A percentile compares a stretch with the other conserved stretches of the same genome.
phyloP scores from a whole-genome alignment of 2,329 filamentous ascomycete species.

The Scedosporium dehoogii region DNA sequence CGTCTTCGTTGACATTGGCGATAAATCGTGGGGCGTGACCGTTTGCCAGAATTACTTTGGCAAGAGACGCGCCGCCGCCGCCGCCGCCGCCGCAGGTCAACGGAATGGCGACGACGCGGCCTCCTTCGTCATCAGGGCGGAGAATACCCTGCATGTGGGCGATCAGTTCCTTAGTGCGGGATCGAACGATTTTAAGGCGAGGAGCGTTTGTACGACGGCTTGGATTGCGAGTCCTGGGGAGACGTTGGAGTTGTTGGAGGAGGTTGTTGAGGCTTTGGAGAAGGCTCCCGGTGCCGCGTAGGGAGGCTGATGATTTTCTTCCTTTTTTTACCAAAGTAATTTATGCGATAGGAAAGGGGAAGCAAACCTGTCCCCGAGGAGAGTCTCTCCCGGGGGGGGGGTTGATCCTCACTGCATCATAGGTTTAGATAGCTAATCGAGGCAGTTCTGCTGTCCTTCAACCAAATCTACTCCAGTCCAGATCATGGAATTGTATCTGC shows the following conservation, averaged over 20 bases:
- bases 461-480: too few relatives aligned
- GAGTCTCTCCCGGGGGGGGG: too few relatives aligned
- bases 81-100: neutral
- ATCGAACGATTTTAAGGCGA: conserved; percentile 93
- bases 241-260: conserved; percentile 82
- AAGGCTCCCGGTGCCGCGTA: neutral
- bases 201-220: conserved; percentile 84
- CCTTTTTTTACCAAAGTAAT: too few relatives aligned
- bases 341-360: too few relatives aligned
- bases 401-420: too few relatives aligned
- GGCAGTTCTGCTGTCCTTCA: too few relatives aligned
- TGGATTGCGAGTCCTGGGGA: conserved; percentile 93
- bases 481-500: too few relatives aligned
- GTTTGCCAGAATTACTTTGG: conserved; percentile 90
- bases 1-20: conserved; percentile 96
- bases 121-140: conserved; percentile 44
- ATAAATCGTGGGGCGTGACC: conserved; percentile 92
- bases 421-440: too few relatives aligned
- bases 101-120: conserved; percentile 33
- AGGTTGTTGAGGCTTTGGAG: conserved; percentile 48
- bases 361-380: too few relatives aligned
- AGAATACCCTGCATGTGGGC: conserved; percentile 84
- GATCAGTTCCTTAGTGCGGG: conserved; percentile 95
- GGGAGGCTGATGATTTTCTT: too few relatives aligned
- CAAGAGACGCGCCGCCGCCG: conserved; percentile 19